Conservation (phyloP, 2,329 filamentous ascomycete genomes). For the Penicillium sp. region DNA sequence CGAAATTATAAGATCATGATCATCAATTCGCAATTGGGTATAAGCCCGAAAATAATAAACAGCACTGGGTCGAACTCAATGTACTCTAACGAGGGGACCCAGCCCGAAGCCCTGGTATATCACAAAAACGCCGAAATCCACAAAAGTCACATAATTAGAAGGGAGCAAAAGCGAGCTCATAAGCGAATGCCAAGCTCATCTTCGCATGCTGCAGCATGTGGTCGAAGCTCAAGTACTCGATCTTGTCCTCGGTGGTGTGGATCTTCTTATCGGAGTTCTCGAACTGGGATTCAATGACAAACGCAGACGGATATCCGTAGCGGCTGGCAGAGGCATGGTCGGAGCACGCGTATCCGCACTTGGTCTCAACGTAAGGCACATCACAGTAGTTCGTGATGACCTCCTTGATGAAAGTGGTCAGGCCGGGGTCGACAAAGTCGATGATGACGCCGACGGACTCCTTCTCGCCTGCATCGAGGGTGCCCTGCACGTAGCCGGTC, state of each 20-base stretch:
- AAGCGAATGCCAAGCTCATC: conserved; percentile 79
- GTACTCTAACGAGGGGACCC: conserved; percentile 4
- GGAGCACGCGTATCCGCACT: conserved; percentile 84
- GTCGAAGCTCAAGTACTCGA: conserved; percentile 74
- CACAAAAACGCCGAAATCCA: conserved; percentile 17
- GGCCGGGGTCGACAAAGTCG: conserved; percentile 79
- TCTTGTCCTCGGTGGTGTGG: conserved; percentile 71
- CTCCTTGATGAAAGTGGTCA: conserved; percentile 89
- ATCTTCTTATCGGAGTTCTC: conserved; percentile 68
- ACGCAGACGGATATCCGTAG: conserved; percentile 66
- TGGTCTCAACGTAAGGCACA: conserved; percentile 83
- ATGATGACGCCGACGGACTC: conserved; percentile 92
- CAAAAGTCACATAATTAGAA: conserved; percentile 47
- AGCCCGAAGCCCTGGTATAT: conserved; percentile 23
- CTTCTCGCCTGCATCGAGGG: conserved; percentile 75
- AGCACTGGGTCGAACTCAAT: conserved; percentile 1
- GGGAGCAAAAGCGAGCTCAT: conserved; percentile 78
- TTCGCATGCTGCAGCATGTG: conserved; percentile 91
- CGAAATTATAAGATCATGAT: background rate
- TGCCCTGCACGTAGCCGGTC: conserved; percentile 85
- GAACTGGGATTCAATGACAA: conserved; percentile 65
- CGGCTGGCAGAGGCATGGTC: conserved; percentile 69
- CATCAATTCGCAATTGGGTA: conserved; percentile 5
- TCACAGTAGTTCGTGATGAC: conserved; percentile 84
- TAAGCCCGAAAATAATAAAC: background rate